Percentiles rank a stretch among this genome's conserved stretches.
Evolutionary conservation across 2,329 filamentous ascomycete species (phyloP).

Genomic region (Clarireedia paspali): DNA sequence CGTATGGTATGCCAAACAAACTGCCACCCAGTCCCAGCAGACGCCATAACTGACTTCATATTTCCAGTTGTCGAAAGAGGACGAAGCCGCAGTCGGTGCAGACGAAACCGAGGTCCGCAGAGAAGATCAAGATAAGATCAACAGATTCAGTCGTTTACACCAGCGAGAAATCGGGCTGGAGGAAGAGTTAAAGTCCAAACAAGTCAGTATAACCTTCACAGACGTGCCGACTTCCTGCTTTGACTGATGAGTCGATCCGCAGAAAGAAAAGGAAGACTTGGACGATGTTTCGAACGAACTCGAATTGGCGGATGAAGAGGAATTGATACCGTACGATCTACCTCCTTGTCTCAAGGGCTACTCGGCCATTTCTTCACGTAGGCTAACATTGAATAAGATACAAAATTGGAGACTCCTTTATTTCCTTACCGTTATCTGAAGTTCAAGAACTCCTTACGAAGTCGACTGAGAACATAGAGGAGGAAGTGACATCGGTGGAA

Average conservation of each 20-base stretch:
- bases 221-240: no score
- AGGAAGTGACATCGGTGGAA: conserved; percentile 68
- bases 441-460: conserved; percentile 77
- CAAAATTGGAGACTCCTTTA: conserved; percentile 94
- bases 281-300: conserved; percentile 88
- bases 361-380: background rate
- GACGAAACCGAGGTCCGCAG: conserved; percentile 91
- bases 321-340: conserved; percentile 68
- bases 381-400: conserved; percentile 52
- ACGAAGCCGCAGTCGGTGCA: conserved; percentile 64
- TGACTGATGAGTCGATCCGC: conserved; percentile 6
- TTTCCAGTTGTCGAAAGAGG: conserved; percentile 73
- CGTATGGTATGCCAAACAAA: conserved; percentile 18
- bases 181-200: conserved; percentile 72
- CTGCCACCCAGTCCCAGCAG: background rate
- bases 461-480: conserved; percentile 66
- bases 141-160: conserved; percentile 90
- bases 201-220: conserved; percentile 44
- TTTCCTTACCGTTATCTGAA: conserved; percentile 74
- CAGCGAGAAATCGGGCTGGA: conserved; percentile 73
- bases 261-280: conserved; percentile 98
- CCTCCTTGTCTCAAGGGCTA: background rate
- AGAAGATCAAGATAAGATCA: conserved; percentile 98
- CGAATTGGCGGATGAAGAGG: conserved; percentile 92
- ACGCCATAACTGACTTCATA: background rate